Percentiles rank a stretch among this genome's conserved stretches.
Conservation (phyloP, 768 basidiomycete genomes). For the Leccinum variicolor region DNA sequence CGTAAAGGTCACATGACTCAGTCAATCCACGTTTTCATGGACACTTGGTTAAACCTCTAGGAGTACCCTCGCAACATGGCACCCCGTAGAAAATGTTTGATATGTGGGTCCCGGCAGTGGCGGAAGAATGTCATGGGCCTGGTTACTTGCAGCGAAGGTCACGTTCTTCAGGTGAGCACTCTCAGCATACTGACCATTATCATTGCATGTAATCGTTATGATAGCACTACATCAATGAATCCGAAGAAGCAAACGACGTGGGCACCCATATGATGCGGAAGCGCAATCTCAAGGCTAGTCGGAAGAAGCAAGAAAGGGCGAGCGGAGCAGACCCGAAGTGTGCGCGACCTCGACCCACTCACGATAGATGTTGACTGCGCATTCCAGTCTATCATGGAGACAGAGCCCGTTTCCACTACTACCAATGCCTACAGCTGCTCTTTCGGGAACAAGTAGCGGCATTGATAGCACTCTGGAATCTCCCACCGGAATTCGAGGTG, state of each 20-base stretch:
- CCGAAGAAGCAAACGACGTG: conserved; percentile 60
- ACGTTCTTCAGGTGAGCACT: conserved; percentile 73
- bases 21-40: not conserved
- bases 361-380: not conserved
- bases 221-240: conserved; percentile 83
- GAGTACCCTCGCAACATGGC: conserved; percentile 39
- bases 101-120: conserved; percentile 86
- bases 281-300: conserved; percentile 56
- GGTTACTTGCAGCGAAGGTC: conserved; percentile 87
- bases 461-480: conserved; percentile 60
- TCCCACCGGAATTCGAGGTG: conserved; percentile 82
- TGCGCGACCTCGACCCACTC: conserved; percentile 25
- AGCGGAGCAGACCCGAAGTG: conserved; percentile 62
- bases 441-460: conserved; percentile 71
- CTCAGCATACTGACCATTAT: not conserved
- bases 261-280: conserved; percentile 64
- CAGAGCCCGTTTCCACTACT: conserved; percentile 73
- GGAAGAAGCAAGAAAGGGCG: conserved; percentile 47
- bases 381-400: conserved; percentile 78
- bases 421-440: conserved; percentile 80
- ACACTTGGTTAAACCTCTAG: not conserved
- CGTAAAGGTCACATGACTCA: conserved; percentile 10
- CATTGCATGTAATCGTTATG: not conserved
- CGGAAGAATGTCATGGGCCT: conserved; percentile 82
- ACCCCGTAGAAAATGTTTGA: conserved; percentile 61